A percentile compares a stretch with the other conserved stretches of the same genome.
phyloP scores from a whole-genome alignment of 176 grass and related monocot genomes.

The Melocanna baccifera region DNA sequence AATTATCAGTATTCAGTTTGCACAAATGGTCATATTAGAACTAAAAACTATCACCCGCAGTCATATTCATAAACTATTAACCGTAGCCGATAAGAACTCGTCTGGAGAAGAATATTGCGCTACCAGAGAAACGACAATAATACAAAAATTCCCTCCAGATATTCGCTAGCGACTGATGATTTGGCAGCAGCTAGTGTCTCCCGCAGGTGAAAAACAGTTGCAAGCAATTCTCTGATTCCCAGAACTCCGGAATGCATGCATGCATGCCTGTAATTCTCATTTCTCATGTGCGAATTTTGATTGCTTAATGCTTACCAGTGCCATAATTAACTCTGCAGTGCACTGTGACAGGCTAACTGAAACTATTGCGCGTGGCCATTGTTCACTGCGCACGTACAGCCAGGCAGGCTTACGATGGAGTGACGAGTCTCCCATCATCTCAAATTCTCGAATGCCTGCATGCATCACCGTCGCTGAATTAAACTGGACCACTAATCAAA shows the following conservation, averaged over 20 bases:
- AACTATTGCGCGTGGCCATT: too few species aligned
- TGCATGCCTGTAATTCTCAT: neutral
- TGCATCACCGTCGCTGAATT: neutral
- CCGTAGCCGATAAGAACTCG: fast-evolving
- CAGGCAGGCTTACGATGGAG: too few species aligned
- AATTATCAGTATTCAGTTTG: too few species aligned
- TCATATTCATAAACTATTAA: too few species aligned
- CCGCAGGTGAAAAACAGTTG: neutral
- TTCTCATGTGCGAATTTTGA: neutral
- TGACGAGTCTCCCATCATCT: neutral
- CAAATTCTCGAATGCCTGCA: neutral
- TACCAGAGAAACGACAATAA: neutral
- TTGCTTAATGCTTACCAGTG: neutral
- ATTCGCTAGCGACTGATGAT: neutral
- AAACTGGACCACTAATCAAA: constrained; percentile 39
- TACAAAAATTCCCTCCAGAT: neutral
- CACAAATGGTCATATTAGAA: too few species aligned
- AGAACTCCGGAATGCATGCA: neutral
- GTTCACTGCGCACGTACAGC: too few species aligned
- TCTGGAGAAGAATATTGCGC: neutral
- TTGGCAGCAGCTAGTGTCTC: neutral
- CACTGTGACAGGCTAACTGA: too few species aligned
- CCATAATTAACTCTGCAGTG: too few species aligned
- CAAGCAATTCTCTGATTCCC: neutral
- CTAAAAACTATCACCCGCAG: too few species aligned